Evolutionary conservation across 2,329 filamentous ascomycete species (phyloP), one percentile per base, ranked within the genome.

Genomic region (Rutstroemia sp.): DNA sequence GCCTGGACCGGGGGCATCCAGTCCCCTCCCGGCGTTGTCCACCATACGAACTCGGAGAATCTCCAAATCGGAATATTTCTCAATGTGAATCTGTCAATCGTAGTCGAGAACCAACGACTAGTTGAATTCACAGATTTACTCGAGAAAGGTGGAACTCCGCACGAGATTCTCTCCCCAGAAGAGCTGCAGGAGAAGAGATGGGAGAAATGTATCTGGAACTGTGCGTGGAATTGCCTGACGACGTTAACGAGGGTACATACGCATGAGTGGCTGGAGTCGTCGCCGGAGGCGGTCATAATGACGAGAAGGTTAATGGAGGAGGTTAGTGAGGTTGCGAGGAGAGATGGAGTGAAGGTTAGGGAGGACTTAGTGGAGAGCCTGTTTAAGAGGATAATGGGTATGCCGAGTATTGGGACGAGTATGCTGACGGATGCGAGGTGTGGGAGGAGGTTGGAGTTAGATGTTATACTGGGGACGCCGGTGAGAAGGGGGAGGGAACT

Each of bases 391-490:
- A 71, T 82, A 72, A 58, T 76, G 60, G 44, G 71, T 47, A 67
- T 80, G 65, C 73, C 73, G 45, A 68, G 73, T 1, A 73, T 73
- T 48, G 65, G 69, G 4, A 75, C 72, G 57, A 78, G 76, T 60
- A 85, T 85, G 82, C 73, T 79, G 49, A 69, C 76, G n/a, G 82
- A 85, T 64, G 81, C 75, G 68, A 75, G 79, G 63, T 72, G 73
- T 19, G 79, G 79, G 0, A 76, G 75, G 60, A 73, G 72, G 8
- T 79, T 85, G 78, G 82, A 85, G 65, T 69, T 84, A 47, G 82
- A 85, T 49, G 78, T 82, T 2, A 83, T 85, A 45, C 63, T 85
- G 9, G 81, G 82, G 0, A 81, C 83, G 62, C 80, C 81, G 3
- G 76, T 83, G 4, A 69, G 73, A 54, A 78, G 80, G 56, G 82